phyloP scores from a whole-genome alignment of 352 stramenopile species.

The Saprolegnia diclina region DNA sequence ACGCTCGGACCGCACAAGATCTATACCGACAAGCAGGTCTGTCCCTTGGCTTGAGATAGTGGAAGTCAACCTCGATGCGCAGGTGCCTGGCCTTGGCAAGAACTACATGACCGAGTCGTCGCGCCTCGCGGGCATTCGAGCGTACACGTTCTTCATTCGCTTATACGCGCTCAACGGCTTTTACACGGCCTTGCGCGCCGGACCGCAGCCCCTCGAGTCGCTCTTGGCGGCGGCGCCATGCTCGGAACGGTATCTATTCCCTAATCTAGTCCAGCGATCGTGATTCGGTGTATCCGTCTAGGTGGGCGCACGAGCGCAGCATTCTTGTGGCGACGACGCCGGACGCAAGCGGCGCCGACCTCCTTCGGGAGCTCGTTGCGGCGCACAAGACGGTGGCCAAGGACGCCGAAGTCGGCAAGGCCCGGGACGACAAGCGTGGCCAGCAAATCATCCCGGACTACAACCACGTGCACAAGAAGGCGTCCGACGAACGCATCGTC shows the following conservation, averaged over 20 bases:
- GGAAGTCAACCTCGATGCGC: not conserved
- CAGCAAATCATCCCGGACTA: conserved; percentile 70
- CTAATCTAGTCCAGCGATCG: not conserved
- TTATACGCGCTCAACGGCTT: conserved; percentile 65
- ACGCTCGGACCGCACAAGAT: conserved; percentile 42
- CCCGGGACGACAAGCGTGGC: conserved; percentile 63
- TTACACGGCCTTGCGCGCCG: conserved; percentile 32
- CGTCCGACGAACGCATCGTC: conserved; percentile 40
- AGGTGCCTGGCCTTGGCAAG: conserved; percentile 54
- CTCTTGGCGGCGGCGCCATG: not conserved
- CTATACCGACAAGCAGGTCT: conserved; percentile 68
- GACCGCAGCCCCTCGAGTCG: conserved; percentile 12
- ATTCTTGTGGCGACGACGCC: conserved; percentile 3
- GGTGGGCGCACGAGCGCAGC: conserved; percentile 23
- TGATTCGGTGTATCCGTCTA: not conserved
- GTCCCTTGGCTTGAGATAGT: not conserved
- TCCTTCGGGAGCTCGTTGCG: conserved; percentile 52
- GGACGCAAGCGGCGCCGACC: conserved; percentile 35
- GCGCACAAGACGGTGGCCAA: conserved; percentile 48
- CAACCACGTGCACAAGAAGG: conserved; percentile 50
- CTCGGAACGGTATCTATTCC: not conserved
- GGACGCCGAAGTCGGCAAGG: conserved; percentile 59
- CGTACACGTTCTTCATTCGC: conserved; percentile 82
- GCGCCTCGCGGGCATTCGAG: conserved; percentile 45
- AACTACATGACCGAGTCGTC: conserved; percentile 79